phyloP scores from a whole-genome alignment of 1,284 basidiomycete species.

The Athelia sp. region DNA sequence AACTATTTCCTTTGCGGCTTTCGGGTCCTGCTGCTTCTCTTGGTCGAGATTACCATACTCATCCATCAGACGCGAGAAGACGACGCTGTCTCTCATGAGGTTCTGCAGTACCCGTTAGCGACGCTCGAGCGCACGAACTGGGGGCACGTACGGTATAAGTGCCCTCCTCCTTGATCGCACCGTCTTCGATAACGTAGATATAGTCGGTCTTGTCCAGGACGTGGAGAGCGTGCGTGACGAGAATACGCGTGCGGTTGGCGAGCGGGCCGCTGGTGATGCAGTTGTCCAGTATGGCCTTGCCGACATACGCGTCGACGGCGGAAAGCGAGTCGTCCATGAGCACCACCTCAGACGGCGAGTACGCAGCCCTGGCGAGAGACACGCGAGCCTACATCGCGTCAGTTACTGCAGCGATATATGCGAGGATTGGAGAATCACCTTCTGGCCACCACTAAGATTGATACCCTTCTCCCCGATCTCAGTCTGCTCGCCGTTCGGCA shows the following conservation, averaged over 20 bases:
- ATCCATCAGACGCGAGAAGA: slow-evolving; percentile 58
- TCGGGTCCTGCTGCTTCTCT: slow-evolving; percentile 18
- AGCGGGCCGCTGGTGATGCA: slow-evolving; percentile 57
- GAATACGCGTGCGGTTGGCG: slow-evolving; percentile 59
- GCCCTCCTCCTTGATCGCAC: slow-evolving; percentile 58
- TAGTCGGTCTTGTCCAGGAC: slow-evolving; percentile 61
- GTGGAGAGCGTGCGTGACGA: slow-evolving; percentile 74
- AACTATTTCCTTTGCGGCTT: slow-evolving; percentile 16
- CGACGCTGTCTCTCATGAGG: slow-evolving; percentile 44
- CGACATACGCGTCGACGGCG: slow-evolving; percentile 71
- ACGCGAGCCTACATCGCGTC: slow-evolving; percentile 57
- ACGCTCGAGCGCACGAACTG: neutral
- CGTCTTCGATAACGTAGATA: slow-evolving; percentile 74
- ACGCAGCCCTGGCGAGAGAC: slow-evolving; percentile 76
- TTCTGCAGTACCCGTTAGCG: slow-evolving; percentile 26
- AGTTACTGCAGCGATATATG: neutral
- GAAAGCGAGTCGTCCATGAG: slow-evolving; percentile 70
- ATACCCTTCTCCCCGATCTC: slow-evolving; percentile 50
- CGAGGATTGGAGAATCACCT: slow-evolving; percentile 25
- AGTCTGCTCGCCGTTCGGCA: slow-evolving; percentile 66
- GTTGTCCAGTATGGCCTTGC: slow-evolving; percentile 55
- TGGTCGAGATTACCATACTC: slow-evolving; percentile 48
- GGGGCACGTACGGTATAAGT: slow-evolving; percentile 42
- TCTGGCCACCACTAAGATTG: slow-evolving; percentile 41
- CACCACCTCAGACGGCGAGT: slow-evolving; percentile 70